Conservation (phyloP, 331 rosid genomes). For the Erythrophleum ivorense region DNA sequence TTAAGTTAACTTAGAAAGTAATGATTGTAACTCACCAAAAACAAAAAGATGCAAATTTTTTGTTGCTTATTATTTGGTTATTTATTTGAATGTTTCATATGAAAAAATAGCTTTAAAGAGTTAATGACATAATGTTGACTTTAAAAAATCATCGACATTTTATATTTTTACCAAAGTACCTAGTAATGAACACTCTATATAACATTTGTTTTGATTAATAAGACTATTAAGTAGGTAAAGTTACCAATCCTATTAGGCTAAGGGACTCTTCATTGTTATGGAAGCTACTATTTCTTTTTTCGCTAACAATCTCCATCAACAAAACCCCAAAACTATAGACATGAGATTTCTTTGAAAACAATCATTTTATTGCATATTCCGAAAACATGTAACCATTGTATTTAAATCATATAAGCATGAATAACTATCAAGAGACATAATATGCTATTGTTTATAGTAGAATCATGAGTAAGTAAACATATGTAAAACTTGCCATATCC, state of each 20-base stretch:
- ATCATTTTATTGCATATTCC: constrained; percentile 50
- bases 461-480: background rate
- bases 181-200: background rate
- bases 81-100: background rate
- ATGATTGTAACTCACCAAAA: no score
- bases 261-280: constrained; percentile 26
- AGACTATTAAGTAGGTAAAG: background rate
- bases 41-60: background rate
- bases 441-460: background rate
- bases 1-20: background rate
- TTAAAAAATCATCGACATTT: background rate
- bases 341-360: constrained; percentile 49
- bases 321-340: constrained; percentile 49
- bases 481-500: constrained; percentile 47
- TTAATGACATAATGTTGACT: background rate
- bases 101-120: background rate
- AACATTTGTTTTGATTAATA: background rate
- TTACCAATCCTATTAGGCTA: constrained; percentile 40
- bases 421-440: background rate
- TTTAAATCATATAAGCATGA: background rate
- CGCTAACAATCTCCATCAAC: constrained; percentile 49
- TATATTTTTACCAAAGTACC: background rate
- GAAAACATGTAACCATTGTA: constrained; percentile 51
- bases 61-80: background rate
- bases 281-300: constrained; percentile 48